phyloP scores from a whole-genome alignment of 768 basidiomycete species.

The Boletus coccyginus region DNA sequence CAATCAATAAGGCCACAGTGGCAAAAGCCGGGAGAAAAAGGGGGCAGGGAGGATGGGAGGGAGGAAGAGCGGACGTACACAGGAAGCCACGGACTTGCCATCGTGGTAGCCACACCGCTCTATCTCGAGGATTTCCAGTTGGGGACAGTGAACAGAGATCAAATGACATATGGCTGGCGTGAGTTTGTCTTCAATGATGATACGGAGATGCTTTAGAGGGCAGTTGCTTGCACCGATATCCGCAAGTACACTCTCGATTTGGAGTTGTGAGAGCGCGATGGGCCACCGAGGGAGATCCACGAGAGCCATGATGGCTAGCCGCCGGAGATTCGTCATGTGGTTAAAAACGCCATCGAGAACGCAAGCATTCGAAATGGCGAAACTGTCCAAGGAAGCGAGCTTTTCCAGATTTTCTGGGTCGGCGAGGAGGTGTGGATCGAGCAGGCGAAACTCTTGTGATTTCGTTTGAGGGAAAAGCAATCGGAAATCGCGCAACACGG shows the following conservation, averaged over 20 bases:
- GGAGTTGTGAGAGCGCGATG: conserved; percentile 33
- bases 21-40: conserved; percentile 12
- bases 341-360: conserved; percentile 28
- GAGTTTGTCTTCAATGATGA: conserved; percentile 36
- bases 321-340: conserved; percentile 27
- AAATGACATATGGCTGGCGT: conserved; percentile 29
- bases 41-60: conserved; percentile 8
- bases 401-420: conserved; percentile 24
- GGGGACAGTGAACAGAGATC: conserved; percentile 31
- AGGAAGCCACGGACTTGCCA: conserved; percentile 35
- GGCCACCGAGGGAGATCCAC: conserved; percentile 37
- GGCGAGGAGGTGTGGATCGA: conserved; percentile 22
- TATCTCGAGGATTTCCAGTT: conserved; percentile 33
- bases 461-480: conserved; percentile 31
- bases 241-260: conserved; percentile 28
- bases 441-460: conserved; percentile 25
- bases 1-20: conserved; percentile 18
- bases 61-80: conserved; percentile 30
- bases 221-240: conserved; percentile 33
- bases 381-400: conserved; percentile 33
- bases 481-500: conserved; percentile 28
- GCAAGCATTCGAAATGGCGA: conserved; percentile 37
- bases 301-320: conserved; percentile 32
- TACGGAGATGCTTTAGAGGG: conserved; percentile 32
- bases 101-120: conserved; percentile 37